phyloP scores from a whole-genome alignment of 2,329 filamentous ascomycete genomes.

The Periglandula ipomoeae region DNA sequence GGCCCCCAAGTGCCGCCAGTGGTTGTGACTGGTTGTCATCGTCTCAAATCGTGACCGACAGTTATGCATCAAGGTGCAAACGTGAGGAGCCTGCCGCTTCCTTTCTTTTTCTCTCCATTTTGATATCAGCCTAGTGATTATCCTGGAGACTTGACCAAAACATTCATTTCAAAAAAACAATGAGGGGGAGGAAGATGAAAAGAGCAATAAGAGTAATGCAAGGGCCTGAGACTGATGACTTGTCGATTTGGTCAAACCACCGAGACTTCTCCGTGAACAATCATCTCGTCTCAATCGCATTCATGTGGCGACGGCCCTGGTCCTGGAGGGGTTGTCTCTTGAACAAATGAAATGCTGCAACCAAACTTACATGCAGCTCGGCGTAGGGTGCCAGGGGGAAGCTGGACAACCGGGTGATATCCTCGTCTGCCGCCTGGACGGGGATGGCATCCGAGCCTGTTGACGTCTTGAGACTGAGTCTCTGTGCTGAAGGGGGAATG shows the following conservation, averaged over 20 bases:
- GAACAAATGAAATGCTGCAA: conserved; percentile 12
- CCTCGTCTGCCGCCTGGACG: conserved; percentile 65
- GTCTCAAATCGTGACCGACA: background rate
- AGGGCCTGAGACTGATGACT: background rate
- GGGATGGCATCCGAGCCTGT: conserved; percentile 48
- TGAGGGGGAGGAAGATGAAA: no score
- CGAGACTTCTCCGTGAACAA: background rate
- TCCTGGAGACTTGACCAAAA: background rate
- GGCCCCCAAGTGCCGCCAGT: background rate
- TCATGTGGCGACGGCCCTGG: background rate
- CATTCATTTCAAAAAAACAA: background rate
- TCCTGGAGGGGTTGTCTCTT: conserved; percentile 6
- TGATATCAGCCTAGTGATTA: background rate
- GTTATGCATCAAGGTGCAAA: background rate
- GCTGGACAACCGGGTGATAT: conserved; percentile 51
- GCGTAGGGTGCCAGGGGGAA: conserved; percentile 67
- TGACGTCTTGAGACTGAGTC: conserved; percentile 57
- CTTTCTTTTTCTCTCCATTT: background rate
- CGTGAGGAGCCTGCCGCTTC: background rate
- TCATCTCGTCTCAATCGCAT: background rate
- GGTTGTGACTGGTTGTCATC: background rate
- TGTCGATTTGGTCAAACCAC: background rate
- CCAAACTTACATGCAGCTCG: conserved; percentile 64
- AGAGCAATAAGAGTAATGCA: background rate
- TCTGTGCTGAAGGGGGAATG: conserved; percentile 72